Percentiles rank a stretch among this genome's conserved stretches.
Evolutionary conservation across 352 stramenopile species (phyloP).

Genomic region (Phytophthora pluvialis): DNA sequence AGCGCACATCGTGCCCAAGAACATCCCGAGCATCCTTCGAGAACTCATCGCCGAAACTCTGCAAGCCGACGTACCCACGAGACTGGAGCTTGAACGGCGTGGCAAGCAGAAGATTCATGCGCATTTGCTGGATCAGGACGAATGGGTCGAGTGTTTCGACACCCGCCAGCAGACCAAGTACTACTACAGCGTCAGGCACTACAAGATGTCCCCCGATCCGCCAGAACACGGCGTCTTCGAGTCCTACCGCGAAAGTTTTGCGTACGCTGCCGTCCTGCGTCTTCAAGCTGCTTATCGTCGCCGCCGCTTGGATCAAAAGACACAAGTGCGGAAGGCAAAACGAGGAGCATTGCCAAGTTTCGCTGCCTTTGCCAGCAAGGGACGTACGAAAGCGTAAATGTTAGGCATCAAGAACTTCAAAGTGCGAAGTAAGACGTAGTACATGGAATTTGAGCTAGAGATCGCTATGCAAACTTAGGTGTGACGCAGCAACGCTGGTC

Average conservation of each 20-base stretch:
- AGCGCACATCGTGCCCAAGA: conserved; percentile 26
- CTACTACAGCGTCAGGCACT: conserved; percentile 76
- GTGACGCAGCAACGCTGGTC: neutral
- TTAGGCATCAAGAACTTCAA: neutral
- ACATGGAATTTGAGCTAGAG: conserved; percentile 4
- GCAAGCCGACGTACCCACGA: conserved; percentile 40
- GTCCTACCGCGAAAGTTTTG: conserved; percentile 52
- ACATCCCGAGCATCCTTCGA: conserved; percentile 54
- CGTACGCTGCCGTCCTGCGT: conserved; percentile 57
- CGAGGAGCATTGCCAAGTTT: conserved; percentile 63
- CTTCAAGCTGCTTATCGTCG: conserved; percentile 67
- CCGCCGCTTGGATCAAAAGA: conserved; percentile 51
- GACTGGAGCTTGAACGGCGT: conserved; percentile 62
- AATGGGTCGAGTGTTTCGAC: conserved; percentile 75
- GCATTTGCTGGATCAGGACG: conserved; percentile 59
- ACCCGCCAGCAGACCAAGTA: conserved; percentile 44
- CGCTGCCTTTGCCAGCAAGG: conserved; percentile 34
- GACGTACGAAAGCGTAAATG: conserved; percentile 11
- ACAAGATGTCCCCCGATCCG: conserved; percentile 43
- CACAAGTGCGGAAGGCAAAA: conserved; percentile 56
- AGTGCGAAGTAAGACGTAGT: neutral
- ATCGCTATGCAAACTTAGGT: conserved; percentile 11
- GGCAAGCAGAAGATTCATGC: conserved; percentile 47
- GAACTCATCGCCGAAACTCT: conserved; percentile 59
- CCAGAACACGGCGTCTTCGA: conserved; percentile 61